Conservation (phyloP, 805 yeast genomes). For the Sugiyamaella smithiae region DNA sequence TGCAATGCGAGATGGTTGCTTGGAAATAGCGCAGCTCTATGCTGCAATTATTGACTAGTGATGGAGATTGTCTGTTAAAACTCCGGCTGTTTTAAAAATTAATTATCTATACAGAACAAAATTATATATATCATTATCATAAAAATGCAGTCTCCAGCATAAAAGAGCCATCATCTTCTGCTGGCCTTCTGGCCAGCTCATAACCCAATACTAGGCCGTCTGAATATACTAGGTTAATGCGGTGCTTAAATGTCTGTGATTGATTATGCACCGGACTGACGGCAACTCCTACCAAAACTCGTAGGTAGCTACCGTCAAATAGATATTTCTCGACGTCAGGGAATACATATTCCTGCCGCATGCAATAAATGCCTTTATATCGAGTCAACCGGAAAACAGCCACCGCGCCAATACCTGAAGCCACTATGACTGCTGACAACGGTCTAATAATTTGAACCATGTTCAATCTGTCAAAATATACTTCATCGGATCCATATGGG, state of each 20-base stretch:
- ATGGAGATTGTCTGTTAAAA: no score
- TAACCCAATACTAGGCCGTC: slow-evolving; percentile 19
- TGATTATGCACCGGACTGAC: slow-evolving; percentile 14
- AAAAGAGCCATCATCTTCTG: slow-evolving; percentile 1
- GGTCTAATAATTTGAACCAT: slow-evolving; percentile 39
- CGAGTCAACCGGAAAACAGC: slow-evolving; percentile 43
- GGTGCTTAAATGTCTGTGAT: not conserved
- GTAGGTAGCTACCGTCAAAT: slow-evolving; percentile 9
- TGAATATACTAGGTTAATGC: slow-evolving; percentile 15
- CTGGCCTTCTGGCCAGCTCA: slow-evolving; percentile 6
- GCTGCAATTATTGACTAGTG: no score
- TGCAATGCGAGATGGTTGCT: slow-evolving; percentile 1
- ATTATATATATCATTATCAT: not conserved
- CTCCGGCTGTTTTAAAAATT: no score
- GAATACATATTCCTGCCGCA: slow-evolving; percentile 42
- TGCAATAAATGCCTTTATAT: slow-evolving; percentile 40
- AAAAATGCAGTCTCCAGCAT: not conserved
- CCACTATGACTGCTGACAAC: slow-evolving; percentile 41
- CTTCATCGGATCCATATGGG: slow-evolving; percentile 17
- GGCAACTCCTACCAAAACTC: slow-evolving; percentile 20
- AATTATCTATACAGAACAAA: no score
- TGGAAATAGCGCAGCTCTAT: no score
- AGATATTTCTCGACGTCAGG: slow-evolving; percentile 22
- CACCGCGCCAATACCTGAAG: slow-evolving; percentile 45
- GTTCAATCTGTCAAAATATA: slow-evolving; percentile 30